Evolutionary conservation across 148 eudicot genomes (phyloP), one percentile per base, ranked within the genome.

Genomic region (Chenopodium berlandieri): DNA sequence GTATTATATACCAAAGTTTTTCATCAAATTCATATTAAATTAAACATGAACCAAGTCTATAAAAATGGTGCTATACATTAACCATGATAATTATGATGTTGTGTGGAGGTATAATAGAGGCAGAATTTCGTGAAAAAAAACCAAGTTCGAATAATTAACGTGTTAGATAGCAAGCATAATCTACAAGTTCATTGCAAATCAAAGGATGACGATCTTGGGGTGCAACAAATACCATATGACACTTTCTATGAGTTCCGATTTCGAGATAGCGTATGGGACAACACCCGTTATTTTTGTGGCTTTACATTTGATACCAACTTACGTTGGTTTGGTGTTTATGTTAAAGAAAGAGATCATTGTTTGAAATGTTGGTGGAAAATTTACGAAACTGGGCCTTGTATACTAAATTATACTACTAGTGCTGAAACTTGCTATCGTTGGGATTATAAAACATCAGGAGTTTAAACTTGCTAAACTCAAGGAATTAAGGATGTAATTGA

Each of bases 121-220:
- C 62, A 9, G 63, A 5, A 58, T 1, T 58, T 58, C 22, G 16
- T 2, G 63, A 19, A 5, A 58, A 58, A 58, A 58, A 13, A 4
- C 0, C 66, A 62, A 3, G 37, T 67, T 67, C 40, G 72, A 17
- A 69, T 69, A 1, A 13, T 13, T 12, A 69, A 69, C 9, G 19
- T 9, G 1, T 69, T 69, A 16, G 46, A 69, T 8, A 32, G 72
- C 13, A 14, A 69, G 7, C 72, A 69, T 9, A 9, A 32, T 16
- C 74, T 83, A 12, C 67, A 65, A 75, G 70, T 54, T 40, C 79
- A 74, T 44, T 83, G 85, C n/a, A 48, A 52, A 79, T 83, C 85
- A 7, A 54, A 79, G 73, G 67, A 83, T 14, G 82, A 83, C n/a
- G 82, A 79, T 19, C 75, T 79, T 1, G 79, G 79, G 13, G 37